These are phyloP conservation scores for Zelopaecilomyces penicillatus DNA, from an alignment of 2,329 filamentous ascomycete species.

Conservation along the genomic window DNA sequence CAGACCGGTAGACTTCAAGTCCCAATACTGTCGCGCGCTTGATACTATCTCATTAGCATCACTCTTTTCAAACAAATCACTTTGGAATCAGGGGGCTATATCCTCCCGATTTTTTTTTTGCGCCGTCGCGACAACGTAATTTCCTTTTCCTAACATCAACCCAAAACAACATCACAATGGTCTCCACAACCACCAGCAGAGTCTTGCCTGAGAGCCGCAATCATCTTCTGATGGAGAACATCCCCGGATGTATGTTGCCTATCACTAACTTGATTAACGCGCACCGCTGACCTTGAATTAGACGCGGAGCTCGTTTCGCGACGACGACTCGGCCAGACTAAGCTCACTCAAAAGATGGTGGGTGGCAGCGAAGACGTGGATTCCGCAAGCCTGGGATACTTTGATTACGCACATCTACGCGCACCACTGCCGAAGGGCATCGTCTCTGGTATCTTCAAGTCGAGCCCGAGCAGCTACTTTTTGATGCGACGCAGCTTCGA, in stretches of 20 bases:
- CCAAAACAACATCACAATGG: slow-evolving; percentile 22
- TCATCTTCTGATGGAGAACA: slow-evolving; percentile 55
- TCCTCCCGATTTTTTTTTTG: slow-evolving; percentile 6
- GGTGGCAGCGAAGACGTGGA: slow-evolving; percentile 69
- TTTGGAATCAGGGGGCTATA: neutral
- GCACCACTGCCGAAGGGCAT: slow-evolving; percentile 89
- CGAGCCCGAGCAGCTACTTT: slow-evolving; percentile 87
- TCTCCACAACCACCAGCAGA: slow-evolving; percentile 25
- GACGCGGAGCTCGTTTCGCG: slow-evolving; percentile 69
- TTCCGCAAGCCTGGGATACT: slow-evolving; percentile 65
- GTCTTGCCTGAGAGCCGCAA: slow-evolving; percentile 55
- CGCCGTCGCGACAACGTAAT: slow-evolving; percentile 4
- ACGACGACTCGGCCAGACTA: slow-evolving; percentile 85
- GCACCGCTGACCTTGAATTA: slow-evolving; percentile 28
- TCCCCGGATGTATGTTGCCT: slow-evolving; percentile 49
- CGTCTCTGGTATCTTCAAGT: slow-evolving; percentile 85
- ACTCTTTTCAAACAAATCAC: slow-evolving; percentile 15
- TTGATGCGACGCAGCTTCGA: slow-evolving; percentile 86
- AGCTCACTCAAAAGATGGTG: slow-evolving; percentile 74
- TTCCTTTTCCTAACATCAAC: neutral
- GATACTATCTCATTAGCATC: slow-evolving; percentile 4
- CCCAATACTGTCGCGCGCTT: slow-evolving; percentile 16
- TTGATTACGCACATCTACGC: slow-evolving; percentile 93
- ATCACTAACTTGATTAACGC: slow-evolving; percentile 1
- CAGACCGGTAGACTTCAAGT: neutral